These are phyloP conservation scores for Euryodendron excelsum DNA, from an alignment of 148 eudicot species.

Conservation along the genomic window DNA sequence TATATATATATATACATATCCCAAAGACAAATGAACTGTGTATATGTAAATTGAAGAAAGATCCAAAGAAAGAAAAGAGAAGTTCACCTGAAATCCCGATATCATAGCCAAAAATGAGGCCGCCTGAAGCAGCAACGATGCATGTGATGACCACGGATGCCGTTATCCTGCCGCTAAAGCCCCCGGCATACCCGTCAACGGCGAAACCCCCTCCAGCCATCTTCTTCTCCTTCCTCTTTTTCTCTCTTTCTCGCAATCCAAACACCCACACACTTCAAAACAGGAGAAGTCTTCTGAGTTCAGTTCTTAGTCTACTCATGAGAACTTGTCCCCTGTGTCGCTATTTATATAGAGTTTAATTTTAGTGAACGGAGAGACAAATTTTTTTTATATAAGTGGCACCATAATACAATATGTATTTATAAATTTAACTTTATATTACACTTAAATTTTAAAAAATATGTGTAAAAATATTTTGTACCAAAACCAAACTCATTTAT, in stretches of 20 bases:
- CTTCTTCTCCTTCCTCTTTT: background rate
- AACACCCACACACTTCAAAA: background rate
- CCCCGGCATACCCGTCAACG: conserved; percentile 5
- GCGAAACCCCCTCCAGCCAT: conserved; percentile 30
- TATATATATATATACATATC: background rate
- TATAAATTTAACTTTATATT: no score
- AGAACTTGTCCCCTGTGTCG: no score
- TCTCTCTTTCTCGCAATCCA: background rate
- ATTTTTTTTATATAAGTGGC: no score
- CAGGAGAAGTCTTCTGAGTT: no score
- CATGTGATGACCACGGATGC: conserved; percentile 42
- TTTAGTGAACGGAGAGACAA: no score
- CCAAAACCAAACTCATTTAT: no score
- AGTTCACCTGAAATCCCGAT: conserved; percentile 50
- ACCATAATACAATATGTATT: no score
- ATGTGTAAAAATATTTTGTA: no score
- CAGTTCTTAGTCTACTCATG: no score
- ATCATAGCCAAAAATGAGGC: conserved; percentile 56
- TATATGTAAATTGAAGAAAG: background rate
- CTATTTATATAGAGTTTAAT: no score
- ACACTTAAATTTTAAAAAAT: no score
- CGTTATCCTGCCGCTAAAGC: conserved; percentile 29
- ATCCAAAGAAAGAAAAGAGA: background rate
- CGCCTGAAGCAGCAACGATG: conserved; percentile 56
- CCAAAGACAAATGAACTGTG: background rate